Evolutionary conservation across 768 basidiomycete species (phyloP), one percentile per base, ranked within the genome.

Genomic region (Panellus pusillus): DNA sequence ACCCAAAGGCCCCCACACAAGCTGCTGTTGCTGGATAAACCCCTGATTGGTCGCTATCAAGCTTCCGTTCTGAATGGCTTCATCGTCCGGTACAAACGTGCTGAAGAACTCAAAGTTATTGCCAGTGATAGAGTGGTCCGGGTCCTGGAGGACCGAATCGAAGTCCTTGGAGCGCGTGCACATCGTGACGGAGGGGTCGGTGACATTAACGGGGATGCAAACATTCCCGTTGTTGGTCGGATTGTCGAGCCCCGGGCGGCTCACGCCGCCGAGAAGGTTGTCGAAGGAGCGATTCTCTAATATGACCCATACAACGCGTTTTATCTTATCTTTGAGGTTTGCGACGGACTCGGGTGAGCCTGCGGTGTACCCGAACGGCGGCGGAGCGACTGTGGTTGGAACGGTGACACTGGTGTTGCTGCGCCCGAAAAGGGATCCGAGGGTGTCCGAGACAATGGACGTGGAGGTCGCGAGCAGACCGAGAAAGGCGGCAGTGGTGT

Each of bases 241-340:
- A 55, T 68, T 62, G 46, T 64, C 63, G 13, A 63, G 35, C n/a
- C 56, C 57, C 13, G 52, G 47, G 41, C 59, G 62, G 1, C 46
- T 49, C 15, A 69, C 42, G 18, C 57, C 64, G 11, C 68, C 68
- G 29, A 68, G 60, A 47, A 69, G 61, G 43, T 65, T 66, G 49
- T 69, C 68, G 50, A 69, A 69, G 0, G 68, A 68, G 7, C 66
- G 62, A 41, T 69, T 69, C 53, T 69, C 68, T 39, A 64, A 55
- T 1, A 69, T 38, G 24, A 69, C 35, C 52, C 62, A 61, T 31
- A 69, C 64, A 39, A 69, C 65, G 43, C 63, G 58, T 43, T 61
- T 61, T 48, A 64, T 64, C 43, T 62, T 63, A 36, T 57, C 55
- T 20, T 63, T 63, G 12, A 63, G 38, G 40, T 63, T 63, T 24